Percentiles rank a stretch among this genome's conserved stretches.
phyloP scores from a whole-genome alignment of 169 alveolate species.

The Babesia caballi region DNA sequence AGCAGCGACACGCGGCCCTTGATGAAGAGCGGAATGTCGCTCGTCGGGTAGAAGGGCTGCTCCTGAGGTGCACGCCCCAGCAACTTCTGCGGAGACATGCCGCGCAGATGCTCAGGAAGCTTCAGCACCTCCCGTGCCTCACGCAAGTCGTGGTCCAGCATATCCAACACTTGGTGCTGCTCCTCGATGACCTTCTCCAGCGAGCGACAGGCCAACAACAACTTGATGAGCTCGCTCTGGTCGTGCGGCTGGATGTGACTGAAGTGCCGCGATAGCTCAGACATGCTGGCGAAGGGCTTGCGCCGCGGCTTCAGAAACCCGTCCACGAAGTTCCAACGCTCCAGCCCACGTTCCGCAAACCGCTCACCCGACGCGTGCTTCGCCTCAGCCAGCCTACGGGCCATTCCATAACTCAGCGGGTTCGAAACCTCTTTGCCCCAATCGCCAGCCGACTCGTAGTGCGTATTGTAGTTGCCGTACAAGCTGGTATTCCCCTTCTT shows the following conservation, averaged over 20 bases:
- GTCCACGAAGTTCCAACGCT: conserved; percentile 46
- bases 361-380: not conserved
- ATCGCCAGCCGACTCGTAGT: conserved; percentile 6
- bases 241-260: conserved; percentile 44
- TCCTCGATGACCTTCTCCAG: conserved; percentile 80
- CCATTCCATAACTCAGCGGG: conserved; percentile 33
- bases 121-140: conserved; percentile 76
- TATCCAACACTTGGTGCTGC: conserved; percentile 78
- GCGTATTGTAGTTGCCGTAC: conserved; percentile 47
- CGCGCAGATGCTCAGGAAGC: conserved; percentile 70
- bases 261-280: conserved; percentile 45
- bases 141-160: conserved; percentile 77
- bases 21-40: conserved; percentile 60
- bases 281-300: conserved; percentile 63
- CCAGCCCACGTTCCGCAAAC: not conserved
- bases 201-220: conserved; percentile 78
- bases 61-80: conserved; percentile 37
- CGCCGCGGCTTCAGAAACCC: conserved; percentile 63
- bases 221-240: conserved; percentile 71
- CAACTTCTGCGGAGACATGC: conserved; percentile 24
- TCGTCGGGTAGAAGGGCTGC: conserved; percentile 56
- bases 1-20: conserved; percentile 55
- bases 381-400: not conserved
- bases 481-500: conserved; percentile 15
- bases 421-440: conserved; percentile 45